Conservation (phyloP, 306 rosid species). For the Sesbania bispinosa region DNA sequence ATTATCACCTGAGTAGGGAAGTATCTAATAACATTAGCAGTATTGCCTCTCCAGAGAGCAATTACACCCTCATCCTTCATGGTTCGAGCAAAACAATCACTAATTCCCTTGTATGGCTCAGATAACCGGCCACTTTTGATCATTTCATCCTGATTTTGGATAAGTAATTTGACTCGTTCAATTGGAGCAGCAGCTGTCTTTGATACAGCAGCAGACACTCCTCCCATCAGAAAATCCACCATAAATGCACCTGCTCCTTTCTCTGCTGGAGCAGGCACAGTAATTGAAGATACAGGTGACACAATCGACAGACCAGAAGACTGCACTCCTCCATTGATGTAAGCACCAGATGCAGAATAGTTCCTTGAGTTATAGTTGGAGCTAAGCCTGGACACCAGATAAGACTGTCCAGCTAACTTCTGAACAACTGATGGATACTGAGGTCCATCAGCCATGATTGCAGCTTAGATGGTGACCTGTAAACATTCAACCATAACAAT, state of each 20-base stretch:
- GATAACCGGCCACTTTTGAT: conserved; percentile 71
- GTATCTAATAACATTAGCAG: conserved; percentile 91
- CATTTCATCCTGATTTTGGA: conserved; percentile 93
- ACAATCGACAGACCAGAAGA: conserved; percentile 40
- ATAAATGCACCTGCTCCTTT: conserved; percentile 54
- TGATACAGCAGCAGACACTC: conserved; percentile 91
- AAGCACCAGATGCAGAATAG: conserved; percentile 23
- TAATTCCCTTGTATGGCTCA: conserved; percentile 80
- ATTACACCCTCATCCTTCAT: conserved; percentile 77
- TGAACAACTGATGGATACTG: conserved; percentile 65
- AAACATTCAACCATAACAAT: background rate
- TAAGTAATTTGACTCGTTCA: conserved; percentile 74
- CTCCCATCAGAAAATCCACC: conserved; percentile 85
- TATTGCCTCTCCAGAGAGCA: conserved; percentile 88
- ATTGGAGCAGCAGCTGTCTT: conserved; percentile 95
- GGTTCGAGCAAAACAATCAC: conserved; percentile 80
- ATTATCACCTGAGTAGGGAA: conserved; percentile 77
- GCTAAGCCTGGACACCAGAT: conserved; percentile 62
- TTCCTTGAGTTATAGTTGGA: conserved; percentile 35
- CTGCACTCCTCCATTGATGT: conserved; percentile 45
- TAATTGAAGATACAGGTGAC: conserved; percentile 33
- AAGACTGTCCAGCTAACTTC: conserved; percentile 67
- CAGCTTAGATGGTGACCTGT: conserved; percentile 48
- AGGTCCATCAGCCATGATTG: conserved; percentile 65
- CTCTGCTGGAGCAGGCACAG: conserved; percentile 66